A percentile compares a stretch with the other conserved stretches of the same genome.
These are phyloP conservation scores for Chrysoporthe deuterocubensis DNA, from an alignment of 2,329 filamentous ascomycete species.

Conservation along the genomic window DNA sequence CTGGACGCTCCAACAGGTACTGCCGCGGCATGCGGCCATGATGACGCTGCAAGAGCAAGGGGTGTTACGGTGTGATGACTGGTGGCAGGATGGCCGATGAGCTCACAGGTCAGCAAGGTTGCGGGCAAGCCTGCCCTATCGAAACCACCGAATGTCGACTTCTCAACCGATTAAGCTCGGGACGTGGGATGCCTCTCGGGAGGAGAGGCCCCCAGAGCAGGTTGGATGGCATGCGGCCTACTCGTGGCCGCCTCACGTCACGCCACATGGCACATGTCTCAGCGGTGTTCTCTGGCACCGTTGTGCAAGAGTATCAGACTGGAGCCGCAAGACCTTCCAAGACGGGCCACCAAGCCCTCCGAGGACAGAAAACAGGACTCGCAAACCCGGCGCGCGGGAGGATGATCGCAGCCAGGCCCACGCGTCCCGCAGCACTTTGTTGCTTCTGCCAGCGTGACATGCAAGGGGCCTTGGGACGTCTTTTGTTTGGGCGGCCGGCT, in stretches of 20 bases:
- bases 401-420: neutral
- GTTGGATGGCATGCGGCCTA: conserved; percentile 2
- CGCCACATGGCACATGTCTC: conserved; percentile 25
- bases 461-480: conserved; percentile 4
- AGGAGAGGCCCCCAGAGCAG: neutral
- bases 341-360: neutral
- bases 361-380: neutral
- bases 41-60: conserved; percentile 22
- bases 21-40: conserved; percentile 21
- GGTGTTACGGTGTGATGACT: neutral
- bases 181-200: neutral
- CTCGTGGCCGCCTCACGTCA: conserved; percentile 25
- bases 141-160: neutral
- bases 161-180: neutral
- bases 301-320: neutral
- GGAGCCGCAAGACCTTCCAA: neutral
- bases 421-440: conserved; percentile 13
- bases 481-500: conserved; percentile 6
- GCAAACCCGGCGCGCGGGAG: no score
- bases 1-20: neutral
- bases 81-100: neutral
- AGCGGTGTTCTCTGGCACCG: neutral
- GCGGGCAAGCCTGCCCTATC: neutral
- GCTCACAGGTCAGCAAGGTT: conserved; percentile 1
- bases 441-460: conserved; percentile 16